phyloP scores from a whole-genome alignment of 495 filamentous ascomycete species.

The Cetradonia linearis region DNA sequence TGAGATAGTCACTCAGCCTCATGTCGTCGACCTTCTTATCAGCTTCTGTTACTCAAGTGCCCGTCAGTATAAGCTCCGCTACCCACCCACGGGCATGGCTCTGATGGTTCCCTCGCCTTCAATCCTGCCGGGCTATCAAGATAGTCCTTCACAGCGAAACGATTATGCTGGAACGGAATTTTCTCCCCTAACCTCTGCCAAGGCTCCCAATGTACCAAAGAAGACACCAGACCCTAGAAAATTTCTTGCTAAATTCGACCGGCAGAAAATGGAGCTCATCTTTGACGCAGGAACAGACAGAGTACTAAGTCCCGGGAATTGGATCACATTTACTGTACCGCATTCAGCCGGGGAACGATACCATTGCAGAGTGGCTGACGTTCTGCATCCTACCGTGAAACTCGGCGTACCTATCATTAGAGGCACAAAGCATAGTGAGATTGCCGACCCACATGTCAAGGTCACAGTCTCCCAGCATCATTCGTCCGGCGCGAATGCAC shows the following conservation, averaged over 20 bases:
- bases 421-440: background rate
- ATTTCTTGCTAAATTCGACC: constrained; percentile 22
- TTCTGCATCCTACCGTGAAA: constrained; percentile 28
- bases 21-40: constrained; percentile 77
- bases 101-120: constrained; percentile 49
- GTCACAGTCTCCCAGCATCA: constrained; percentile 2
- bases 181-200: background rate
- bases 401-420: constrained; percentile 25
- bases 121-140: constrained; percentile 5
- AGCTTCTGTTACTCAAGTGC: constrained; percentile 69
- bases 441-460: background rate
- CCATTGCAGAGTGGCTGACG: constrained; percentile 38
- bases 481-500: background rate
- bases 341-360: constrained; percentile 22
- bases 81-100: constrained; percentile 59
- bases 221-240: background rate
- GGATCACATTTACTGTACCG: constrained; percentile 41
- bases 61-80: constrained; percentile 34
- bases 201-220: background rate
- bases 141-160: background rate
- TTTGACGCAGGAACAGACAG: constrained; percentile 26
- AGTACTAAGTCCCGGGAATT: constrained; percentile 43
- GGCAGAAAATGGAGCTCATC: constrained; percentile 35
- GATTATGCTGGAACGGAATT: background rate
- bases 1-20: constrained; percentile 69